Evolutionary conservation across 2,329 filamentous ascomycete genomes (phyloP), one percentile per base, ranked within the genome.

Genomic region (Trichophyton equinum): DNA sequence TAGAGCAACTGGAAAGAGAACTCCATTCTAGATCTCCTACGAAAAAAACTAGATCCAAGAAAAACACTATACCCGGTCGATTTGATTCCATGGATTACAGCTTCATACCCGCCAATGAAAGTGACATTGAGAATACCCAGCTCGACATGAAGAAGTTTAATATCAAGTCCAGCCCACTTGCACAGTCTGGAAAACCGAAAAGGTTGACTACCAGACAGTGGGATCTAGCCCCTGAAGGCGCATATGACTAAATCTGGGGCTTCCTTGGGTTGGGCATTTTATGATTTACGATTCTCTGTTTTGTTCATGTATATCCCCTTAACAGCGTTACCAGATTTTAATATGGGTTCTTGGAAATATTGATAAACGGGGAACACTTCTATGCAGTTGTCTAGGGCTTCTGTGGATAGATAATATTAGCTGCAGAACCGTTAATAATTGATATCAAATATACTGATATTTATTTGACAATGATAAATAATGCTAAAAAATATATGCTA

Each of bases 1-100:
- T 90, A 20, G 78, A 78, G 1, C 76, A 84, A 2, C 71, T 91
- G 25, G 85, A 85, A 69, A 81, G 87, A 40, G 86, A 91, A 72
- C 69, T 89, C 4, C 76, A 77, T 0, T 78, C 77, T 13, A 80
- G 83, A 60, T 89, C 84, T 60, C 86, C 86, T 0, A 82, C 78
- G 2, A 86, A 83, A 73, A 75, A 75, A 65, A 58, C 42, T 60
- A 70, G 69, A 47, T 59, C 69, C 9, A 74, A 72, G 61, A 72
- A 70, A 63, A 64, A 56, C 62, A 68, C 55, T 46, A 68, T 20
- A 33, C 64, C 57, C 30, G 62, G 63, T 13, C 62, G 62, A 9
- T 61, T 63, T 38, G 59, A 70, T 15, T 68, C 65, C 13, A 66
- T 67, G 53, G 67, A 69, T 30, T 66, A 68, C 25, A 74, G 69